phyloP scores from a whole-genome alignment of 1,284 basidiomycete genomes.

The Grifola frondosa region DNA sequence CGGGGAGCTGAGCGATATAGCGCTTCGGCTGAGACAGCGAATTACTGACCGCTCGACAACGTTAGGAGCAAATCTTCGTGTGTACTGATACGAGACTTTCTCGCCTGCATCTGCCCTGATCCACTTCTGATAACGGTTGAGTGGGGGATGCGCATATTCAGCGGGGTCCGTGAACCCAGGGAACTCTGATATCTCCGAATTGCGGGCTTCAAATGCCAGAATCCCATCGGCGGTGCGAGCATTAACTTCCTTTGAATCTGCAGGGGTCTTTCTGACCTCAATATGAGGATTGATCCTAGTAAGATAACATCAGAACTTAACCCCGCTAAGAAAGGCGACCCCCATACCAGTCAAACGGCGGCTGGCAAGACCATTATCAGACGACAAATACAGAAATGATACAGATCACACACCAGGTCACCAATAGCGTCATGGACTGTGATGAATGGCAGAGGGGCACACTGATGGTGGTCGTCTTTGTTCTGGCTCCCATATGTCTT shows the following conservation, averaged over 20 bases:
- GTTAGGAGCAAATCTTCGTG: constrained; percentile 36
- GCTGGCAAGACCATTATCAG: constrained; percentile 34
- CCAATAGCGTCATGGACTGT: constrained; percentile 63
- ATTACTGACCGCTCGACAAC: constrained; percentile 53
- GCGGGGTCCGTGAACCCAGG: constrained; percentile 48
- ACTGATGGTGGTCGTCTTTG: constrained; percentile 39
- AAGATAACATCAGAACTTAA: neutral
- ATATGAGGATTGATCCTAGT: constrained; percentile 53
- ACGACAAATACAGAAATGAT: constrained; percentile 1
- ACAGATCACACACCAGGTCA: constrained; percentile 52
- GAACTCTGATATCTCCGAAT: constrained; percentile 11
- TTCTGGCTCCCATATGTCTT: constrained; percentile 18
- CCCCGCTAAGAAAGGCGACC: too few species aligned
- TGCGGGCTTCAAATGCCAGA: constrained; percentile 38
- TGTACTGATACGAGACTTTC: constrained; percentile 49
- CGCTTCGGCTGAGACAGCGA: neutral
- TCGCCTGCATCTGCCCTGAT: constrained; percentile 37
- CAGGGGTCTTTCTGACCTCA: constrained; percentile 30
- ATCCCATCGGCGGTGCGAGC: constrained; percentile 42
- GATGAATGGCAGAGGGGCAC: constrained; percentile 55
- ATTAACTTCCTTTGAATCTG: constrained; percentile 33
- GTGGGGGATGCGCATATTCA: constrained; percentile 45
- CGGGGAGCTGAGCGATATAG: too few species aligned
- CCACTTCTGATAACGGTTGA: constrained; percentile 59
- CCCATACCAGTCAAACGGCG: constrained; percentile 63